These are phyloP conservation scores for Nosema muscidifuracis DNA, from an alignment of 371 early-diverging fungal genomes.

Conservation along the genomic window DNA sequence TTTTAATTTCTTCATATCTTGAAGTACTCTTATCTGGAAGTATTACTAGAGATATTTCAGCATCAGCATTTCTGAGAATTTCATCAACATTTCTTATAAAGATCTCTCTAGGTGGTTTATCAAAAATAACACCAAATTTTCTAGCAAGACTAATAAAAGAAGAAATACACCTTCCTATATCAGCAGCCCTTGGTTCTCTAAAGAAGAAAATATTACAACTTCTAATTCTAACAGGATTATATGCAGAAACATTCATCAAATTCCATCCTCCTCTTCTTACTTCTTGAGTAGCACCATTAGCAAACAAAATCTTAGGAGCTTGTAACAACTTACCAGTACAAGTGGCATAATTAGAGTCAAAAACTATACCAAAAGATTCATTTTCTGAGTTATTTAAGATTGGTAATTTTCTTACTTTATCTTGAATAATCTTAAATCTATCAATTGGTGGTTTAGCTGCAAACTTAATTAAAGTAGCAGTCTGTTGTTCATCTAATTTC, in stretches of 20 bases:
- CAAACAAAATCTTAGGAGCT: conserved; percentile 41
- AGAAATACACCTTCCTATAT: neutral
- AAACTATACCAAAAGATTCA: conserved; percentile 27
- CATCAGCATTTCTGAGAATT: neutral
- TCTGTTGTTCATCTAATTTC: conserved; percentile 51
- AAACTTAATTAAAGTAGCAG: conserved; percentile 32
- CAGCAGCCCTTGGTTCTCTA: neutral
- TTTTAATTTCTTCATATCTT: conserved; percentile 80
- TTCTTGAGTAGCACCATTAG: neutral
- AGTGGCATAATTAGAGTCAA: conserved; percentile 29
- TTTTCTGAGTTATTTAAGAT: conserved; percentile 21
- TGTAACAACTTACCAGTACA: conserved; percentile 33
- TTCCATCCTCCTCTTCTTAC: conserved; percentile 47
- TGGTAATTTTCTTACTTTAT: conserved; percentile 21
- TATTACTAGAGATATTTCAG: conserved; percentile 34
- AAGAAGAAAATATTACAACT: conserved; percentile 38
- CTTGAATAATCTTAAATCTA: conserved; percentile 39
- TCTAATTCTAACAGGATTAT: conserved; percentile 16
- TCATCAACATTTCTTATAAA: conserved; percentile 13
- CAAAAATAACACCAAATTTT: conserved; percentile 23
- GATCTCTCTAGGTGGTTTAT: neutral
- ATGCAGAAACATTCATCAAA: conserved; percentile 32
- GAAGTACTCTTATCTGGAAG: conserved; percentile 23
- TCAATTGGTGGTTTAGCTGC: conserved; percentile 42
- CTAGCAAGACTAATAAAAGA: neutral